phyloP scores from a whole-genome alignment of 192 early-diverging fungal species.

The Rhizophagus clarus region DNA sequence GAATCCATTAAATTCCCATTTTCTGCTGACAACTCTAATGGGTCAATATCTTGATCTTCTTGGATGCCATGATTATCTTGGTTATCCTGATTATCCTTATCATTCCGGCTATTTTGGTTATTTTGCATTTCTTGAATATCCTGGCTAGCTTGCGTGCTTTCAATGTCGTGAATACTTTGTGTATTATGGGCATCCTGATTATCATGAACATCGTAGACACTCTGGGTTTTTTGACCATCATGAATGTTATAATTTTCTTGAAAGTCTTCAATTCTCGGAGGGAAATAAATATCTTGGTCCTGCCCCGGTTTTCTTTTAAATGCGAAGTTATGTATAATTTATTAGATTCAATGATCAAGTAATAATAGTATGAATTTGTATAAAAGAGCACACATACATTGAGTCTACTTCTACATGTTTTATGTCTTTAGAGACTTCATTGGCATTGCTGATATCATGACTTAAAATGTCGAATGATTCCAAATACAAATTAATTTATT shows the following conservation, averaged over 20 bases:
- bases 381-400: background rate
- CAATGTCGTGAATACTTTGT: background rate
- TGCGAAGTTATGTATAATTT: background rate
- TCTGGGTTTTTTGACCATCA: background rate
- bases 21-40: background rate
- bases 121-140: background rate
- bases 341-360: background rate
- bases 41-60: background rate
- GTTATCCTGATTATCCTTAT: background rate
- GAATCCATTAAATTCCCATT: slow-evolving; percentile 9
- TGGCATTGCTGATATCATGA: background rate
- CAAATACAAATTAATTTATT: background rate
- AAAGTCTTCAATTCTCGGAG: background rate
- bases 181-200: background rate
- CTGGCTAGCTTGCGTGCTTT: background rate
- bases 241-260: background rate
- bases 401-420: background rate
- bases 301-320: background rate
- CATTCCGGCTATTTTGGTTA: background rate
- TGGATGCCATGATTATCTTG: background rate
- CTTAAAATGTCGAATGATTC: background rate
- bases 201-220: background rate
- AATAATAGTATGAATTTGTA: background rate
- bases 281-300: background rate
- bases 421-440: background rate